Percentiles rank a stretch among this genome's conserved stretches.
Conservation (phyloP, 176 grass and related monocot genomes). For the Musa acuminata region DNA sequence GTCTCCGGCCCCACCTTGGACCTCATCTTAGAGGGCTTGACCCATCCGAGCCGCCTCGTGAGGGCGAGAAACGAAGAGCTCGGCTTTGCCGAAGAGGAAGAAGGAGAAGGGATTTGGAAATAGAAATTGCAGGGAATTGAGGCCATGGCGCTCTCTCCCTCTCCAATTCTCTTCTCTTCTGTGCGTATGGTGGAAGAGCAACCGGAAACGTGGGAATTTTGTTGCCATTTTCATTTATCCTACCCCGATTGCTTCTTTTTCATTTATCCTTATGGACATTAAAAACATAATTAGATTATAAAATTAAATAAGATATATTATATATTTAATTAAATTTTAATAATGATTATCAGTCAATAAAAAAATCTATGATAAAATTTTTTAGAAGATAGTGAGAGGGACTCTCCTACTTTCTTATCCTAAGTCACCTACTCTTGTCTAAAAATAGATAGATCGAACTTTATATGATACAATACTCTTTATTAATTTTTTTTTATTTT, state of each 20-base stretch:
- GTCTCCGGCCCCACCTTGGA: conserved; percentile 32
- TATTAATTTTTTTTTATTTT: too few relatives aligned
- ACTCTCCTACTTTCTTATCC: too few relatives aligned
- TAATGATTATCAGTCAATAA: too few relatives aligned
- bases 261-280: too few relatives aligned
- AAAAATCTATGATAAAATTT: too few relatives aligned
- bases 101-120: conserved; percentile 5
- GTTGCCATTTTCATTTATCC: background rate
- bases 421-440: too few relatives aligned
- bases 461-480: too few relatives aligned
- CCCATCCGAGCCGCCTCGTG: conserved; percentile 25
- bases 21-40: conserved; percentile 32
- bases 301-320: too few relatives aligned
- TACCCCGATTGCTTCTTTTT: background rate
- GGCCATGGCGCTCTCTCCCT: background rate
- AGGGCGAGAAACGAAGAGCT: conserved; percentile 37
- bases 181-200: background rate
- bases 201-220: background rate
- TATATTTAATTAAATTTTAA: too few relatives aligned
- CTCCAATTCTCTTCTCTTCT: background rate
- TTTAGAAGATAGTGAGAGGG: too few relatives aligned
- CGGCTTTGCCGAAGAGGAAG: conserved; percentile 11
- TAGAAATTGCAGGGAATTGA: background rate
- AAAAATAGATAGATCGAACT: too few relatives aligned
- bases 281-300: too few relatives aligned